Evolutionary conservation across 345 rosid species (phyloP), one percentile per base, ranked within the genome.

Genomic region (Erucastrum elatum): DNA sequence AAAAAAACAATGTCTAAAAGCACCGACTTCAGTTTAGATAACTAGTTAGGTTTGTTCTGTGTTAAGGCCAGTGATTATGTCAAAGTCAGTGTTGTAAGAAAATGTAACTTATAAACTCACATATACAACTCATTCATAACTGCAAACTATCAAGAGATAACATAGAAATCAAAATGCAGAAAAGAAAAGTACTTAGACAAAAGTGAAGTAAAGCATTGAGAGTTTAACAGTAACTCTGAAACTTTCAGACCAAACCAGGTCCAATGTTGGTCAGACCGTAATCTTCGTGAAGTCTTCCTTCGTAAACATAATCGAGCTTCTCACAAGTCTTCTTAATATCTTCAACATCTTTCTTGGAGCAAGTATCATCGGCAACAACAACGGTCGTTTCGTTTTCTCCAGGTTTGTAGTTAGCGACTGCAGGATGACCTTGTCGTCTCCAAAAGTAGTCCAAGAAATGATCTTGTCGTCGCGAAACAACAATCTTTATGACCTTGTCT

Each of bases 401-500:
- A 1, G 74, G 44, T 72, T 76, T 66, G 81, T 81, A 81, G 30
- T 76, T 81, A 31, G 59, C 3, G 15, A 81, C 1, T 30, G 84
- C 70, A 12, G 58, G 76, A 7, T 64, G 30, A 81, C 66, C 71
- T 71, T 71, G 35, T 81, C 84, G 8, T 71, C 76, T 55, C 81
- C 81, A 60, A 34, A 81, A 55, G 84, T 70, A 27, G 80, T 76
- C 53, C 68, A 59, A 71, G 84, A 76, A 5, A 81, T 16, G 0
- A 81, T 64, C 34, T 46, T 71, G 27, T 21, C 21, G 21, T 27
- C 25, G 63, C 0, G 68, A 9, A 30, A 80, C 80, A 31, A 8
- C 62, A 58, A 80, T 80, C 83, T 80, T 80, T n/a, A 7, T 59
- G 30, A 81, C 66, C 71, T 71, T 71, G 37, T 81, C 84, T 5